A percentile compares a stretch with the other conserved stretches of the same genome.
phyloP scores from a whole-genome alignment of 2,329 filamentous ascomycete genomes.

The Stachybotrys chlorohalonatus region DNA sequence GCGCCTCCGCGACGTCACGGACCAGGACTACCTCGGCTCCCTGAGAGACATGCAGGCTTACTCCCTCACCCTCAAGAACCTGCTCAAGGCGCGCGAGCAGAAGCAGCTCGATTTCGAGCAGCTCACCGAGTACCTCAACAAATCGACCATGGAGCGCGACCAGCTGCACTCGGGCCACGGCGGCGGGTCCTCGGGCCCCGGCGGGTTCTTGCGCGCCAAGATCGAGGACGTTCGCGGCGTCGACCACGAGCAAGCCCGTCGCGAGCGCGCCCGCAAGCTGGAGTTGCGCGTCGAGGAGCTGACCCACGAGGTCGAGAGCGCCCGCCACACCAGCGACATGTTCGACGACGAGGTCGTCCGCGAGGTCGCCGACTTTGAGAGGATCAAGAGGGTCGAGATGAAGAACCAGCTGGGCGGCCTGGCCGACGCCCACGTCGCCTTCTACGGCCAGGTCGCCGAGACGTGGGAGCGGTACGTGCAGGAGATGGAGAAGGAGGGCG shows the following conservation, averaged over 20 bases:
- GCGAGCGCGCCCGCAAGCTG: conserved; percentile 80
- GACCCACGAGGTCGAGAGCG: conserved; percentile 78
- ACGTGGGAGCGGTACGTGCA: conserved; percentile 87
- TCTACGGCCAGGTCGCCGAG: conserved; percentile 70
- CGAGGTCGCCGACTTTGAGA: conserved; percentile 88
- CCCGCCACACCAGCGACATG: conserved; percentile 78
- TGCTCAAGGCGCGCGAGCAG: conserved; percentile 89
- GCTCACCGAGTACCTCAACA: conserved; percentile 89
- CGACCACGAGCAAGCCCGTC: conserved; percentile 84
- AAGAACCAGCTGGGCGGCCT: conserved; percentile 75
- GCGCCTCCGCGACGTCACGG: conserved; percentile 79
- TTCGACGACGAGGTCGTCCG: conserved; percentile 95
- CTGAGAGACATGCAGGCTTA: conserved; percentile 95
- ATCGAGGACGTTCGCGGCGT: conserved; percentile 95
- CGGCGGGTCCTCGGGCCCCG: conserved; percentile 55
- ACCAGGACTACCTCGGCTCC: conserved; percentile 90
- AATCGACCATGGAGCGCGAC: conserved; percentile 81
- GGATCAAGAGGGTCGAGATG: conserved; percentile 92
- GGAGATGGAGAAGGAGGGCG: conserved; percentile 69
- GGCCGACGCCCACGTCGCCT: conserved; percentile 76
- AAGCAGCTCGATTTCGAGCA: conserved; percentile 98
- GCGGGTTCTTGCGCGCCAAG: conserved; percentile 83
- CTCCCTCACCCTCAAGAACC: conserved; percentile 72
- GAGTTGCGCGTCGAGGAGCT: conserved; percentile 90
- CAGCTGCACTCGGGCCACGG: conserved; percentile 56